Evolutionary conservation across 1,284 basidiomycete genomes (phyloP), one percentile per base, ranked within the genome.

Genomic region (Cryptococcus sp.): DNA sequence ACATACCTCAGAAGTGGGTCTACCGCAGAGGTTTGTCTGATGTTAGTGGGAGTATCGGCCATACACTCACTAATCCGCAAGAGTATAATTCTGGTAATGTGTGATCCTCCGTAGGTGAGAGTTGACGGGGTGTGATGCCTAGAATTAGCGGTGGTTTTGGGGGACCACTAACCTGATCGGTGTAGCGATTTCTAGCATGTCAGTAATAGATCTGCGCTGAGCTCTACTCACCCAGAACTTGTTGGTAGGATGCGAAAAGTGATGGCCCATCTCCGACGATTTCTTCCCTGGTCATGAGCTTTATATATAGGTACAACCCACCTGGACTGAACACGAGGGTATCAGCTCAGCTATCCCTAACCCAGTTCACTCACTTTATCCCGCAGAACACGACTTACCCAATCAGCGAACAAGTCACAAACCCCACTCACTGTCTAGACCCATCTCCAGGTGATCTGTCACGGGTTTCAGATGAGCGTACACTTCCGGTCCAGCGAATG

Each of bases 181-280:
- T 83, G 75, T 0, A 87, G 77, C 53, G 82, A 83, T 47, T 77
- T 76, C 84, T 69, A 47, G 33, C 32, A 35, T 42, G 45, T 31
- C 14, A 47, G 10, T 31, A 32, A 44, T 37, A 31, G 42, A 35
- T 41, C 5, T 7, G 43, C 14, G 11, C 11, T 32, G 34, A 30
- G 23, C 5, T 23, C 8, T 13, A 56, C 68, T 50, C 44, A 71
- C 70, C 73, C 73, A 78, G 57, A 74, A 78, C 58, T 76, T 76
- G 67, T 90, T 90, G 0, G 83, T 84, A 1, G 83, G 83, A 62
- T 85, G 83, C 0, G 83, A 85, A 66, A 84, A 90, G 68, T 89
- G 87, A 68, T 86, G 84, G 0, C 87, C 86, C 4, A 80, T 75
- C 52, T 79, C 77, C 0, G 86, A 83, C 1, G 84, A 86, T 63